Evolutionary conservation across 2,329 filamentous ascomycete genomes (phyloP).

Genomic region (Fusarium sp.): DNA sequence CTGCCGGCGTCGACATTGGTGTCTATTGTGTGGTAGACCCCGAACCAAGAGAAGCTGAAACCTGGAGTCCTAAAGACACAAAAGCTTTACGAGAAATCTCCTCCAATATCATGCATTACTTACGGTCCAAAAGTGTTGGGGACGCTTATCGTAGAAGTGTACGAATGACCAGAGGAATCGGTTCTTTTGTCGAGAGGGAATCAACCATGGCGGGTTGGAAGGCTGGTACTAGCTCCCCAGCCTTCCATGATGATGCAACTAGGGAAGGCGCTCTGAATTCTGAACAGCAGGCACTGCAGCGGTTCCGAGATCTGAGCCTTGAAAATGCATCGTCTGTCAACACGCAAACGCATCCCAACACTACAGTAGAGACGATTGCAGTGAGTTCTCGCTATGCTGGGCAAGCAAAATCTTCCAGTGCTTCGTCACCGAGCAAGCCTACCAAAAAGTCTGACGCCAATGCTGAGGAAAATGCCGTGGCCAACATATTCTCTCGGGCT

Average conservation of each 20-base stretch:
- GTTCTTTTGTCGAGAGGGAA: conserved; percentile 55
- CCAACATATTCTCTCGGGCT: conserved; percentile 58
- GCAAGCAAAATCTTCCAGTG: conserved; percentile 2
- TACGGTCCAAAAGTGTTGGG: conserved; percentile 51
- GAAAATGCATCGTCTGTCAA: conserved; percentile 17
- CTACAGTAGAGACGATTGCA: conserved; percentile 6
- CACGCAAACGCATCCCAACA: conserved; percentile 14
- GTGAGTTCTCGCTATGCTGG: neutral
- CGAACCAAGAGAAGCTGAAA: conserved; percentile 9
- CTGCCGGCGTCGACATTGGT: conserved; percentile 57
- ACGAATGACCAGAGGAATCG: conserved; percentile 57
- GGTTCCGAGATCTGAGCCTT: conserved; percentile 9
- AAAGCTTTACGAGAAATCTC: conserved; percentile 49
- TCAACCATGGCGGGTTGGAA: conserved; percentile 49
- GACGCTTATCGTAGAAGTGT: conserved; percentile 51
- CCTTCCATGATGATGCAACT: conserved; percentile 22
- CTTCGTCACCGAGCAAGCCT: conserved; percentile 8
- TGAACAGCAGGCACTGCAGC: conserved; percentile 30
- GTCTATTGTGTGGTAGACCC: conserved; percentile 53
- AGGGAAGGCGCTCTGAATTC: conserved; percentile 30
- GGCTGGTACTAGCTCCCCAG: conserved; percentile 19
- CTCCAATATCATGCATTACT: conserved; percentile 54
- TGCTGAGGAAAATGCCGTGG: conserved; percentile 9
- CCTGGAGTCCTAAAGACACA: conserved; percentile 48
- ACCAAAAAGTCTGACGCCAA: conserved; percentile 7